A percentile compares a stretch with the other conserved stretches of the same genome.
Conservation (phyloP, 192 early-diverging fungal species). For the Mortierella claussenii region DNA sequence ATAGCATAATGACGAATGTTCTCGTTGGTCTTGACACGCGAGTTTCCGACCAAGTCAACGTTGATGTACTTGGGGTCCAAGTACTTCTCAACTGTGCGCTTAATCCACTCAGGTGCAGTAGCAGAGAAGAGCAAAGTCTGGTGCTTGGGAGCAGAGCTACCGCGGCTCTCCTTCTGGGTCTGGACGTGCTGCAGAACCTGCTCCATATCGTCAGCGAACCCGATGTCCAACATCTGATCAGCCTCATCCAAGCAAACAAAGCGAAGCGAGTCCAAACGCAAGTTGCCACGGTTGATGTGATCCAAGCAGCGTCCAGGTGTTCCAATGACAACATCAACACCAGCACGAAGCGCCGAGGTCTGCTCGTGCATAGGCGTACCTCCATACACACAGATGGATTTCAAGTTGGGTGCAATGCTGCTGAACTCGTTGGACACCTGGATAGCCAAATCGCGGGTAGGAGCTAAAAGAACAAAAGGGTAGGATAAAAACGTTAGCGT, state of each 20-base stretch:
- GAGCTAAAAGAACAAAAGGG: conserved; percentile 63
- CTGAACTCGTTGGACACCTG: conserved; percentile 88
- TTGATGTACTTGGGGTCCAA: conserved; percentile 71
- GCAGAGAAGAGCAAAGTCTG: conserved; percentile 90
- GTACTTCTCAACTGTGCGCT: conserved; percentile 70
- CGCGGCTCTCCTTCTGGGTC: conserved; percentile 74
- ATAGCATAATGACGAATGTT: conserved; percentile 88
- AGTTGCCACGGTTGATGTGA: conserved; percentile 84
- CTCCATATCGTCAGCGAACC: conserved; percentile 87
- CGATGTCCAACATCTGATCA: conserved; percentile 86
- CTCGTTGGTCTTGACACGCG: conserved; percentile 90
- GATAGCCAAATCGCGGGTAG: conserved; percentile 90
- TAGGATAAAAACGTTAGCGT: conserved; percentile 24
- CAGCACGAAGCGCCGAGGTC: conserved; percentile 78
- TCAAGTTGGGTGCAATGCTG: conserved; percentile 70
- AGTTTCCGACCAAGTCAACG: conserved; percentile 85
- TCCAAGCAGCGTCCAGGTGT: conserved; percentile 86
- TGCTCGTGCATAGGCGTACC: conserved; percentile 90
- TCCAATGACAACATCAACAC: conserved; percentile 82
- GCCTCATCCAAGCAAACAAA: conserved; percentile 84
- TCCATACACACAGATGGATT: conserved; percentile 84
- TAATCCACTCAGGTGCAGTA: conserved; percentile 85
- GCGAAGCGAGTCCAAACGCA: conserved; percentile 71
- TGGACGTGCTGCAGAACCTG: conserved; percentile 77
- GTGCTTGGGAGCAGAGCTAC: conserved; percentile 52